Evolutionary conservation across 306 rosid genomes (phyloP).

Genomic region (Purshia tridentata): DNA sequence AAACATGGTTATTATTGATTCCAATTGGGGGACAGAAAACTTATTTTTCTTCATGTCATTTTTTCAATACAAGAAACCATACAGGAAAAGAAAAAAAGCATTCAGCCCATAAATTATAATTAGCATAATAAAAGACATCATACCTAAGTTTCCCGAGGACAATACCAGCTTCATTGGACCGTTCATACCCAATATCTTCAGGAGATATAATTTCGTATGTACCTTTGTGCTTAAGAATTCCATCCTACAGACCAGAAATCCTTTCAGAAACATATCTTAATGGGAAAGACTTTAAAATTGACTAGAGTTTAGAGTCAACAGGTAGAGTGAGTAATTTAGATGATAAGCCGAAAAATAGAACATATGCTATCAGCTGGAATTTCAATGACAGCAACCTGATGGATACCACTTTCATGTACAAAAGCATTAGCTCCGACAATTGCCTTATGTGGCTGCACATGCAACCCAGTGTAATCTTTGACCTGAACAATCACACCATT

Average conservation of each 20-base stretch:
- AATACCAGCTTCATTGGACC: constrained; percentile 87
- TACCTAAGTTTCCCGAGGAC: constrained; percentile 98
- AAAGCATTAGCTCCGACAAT: constrained; percentile 96
- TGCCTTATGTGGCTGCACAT: constrained; percentile 96
- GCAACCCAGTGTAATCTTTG: constrained; percentile 83
- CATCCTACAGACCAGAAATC: constrained; percentile 59
- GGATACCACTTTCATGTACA: constrained; percentile 99
- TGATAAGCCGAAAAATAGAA: background rate
- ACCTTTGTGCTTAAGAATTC: constrained; percentile 92
- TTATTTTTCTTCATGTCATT: background rate
- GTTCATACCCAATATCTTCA: constrained; percentile 85
- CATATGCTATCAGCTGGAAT: background rate
- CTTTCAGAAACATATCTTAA: background rate
- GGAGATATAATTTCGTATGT: constrained; percentile 96
- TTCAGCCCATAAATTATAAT: background rate
- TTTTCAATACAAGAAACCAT: background rate
- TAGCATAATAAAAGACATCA: background rate
- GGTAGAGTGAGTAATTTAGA: background rate
- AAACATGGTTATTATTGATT: constrained; percentile 5
- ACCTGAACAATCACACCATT: constrained; percentile 50
- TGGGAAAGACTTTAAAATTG: background rate
- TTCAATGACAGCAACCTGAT: constrained; percentile 67
- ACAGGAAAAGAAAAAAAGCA: background rate
- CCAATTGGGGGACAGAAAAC: background rate
- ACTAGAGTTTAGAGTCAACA: background rate